These are phyloP conservation scores for Saccharomyces kudriavzevii DNA, from an alignment of 805 yeast species.

Conservation along the genomic window DNA sequence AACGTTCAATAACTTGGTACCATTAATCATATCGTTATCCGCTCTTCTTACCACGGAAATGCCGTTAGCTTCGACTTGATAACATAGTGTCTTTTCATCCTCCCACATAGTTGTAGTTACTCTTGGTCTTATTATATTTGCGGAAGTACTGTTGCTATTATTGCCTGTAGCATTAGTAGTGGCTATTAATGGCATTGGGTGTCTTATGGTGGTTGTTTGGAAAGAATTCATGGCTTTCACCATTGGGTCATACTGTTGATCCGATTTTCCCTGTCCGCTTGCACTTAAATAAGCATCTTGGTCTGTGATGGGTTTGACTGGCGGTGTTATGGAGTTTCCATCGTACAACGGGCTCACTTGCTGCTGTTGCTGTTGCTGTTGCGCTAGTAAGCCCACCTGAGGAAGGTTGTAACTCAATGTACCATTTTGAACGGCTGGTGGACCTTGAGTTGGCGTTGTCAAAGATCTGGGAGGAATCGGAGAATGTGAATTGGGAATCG, in stretches of 20 bases:
- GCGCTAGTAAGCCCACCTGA: neutral
- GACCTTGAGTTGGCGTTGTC: neutral
- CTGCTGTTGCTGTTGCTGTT: conserved; percentile 1
- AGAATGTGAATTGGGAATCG: neutral
- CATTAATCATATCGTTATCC: conserved; percentile 78
- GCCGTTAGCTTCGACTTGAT: conserved; percentile 77
- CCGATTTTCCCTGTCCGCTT: neutral
- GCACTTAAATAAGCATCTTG: neutral
- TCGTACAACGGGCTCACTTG: conserved; percentile 1
- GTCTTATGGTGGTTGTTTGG: neutral
- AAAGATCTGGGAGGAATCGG: neutral
- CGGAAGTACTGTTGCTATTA: neutral
- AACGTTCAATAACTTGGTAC: conserved; percentile 73
- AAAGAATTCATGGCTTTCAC: neutral
- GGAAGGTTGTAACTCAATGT: neutral
- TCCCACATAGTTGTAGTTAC: conserved; percentile 89
- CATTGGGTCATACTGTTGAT: neutral
- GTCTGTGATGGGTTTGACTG: neutral
- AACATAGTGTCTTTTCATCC: conserved; percentile 76
- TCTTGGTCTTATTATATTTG: conserved; percentile 36
- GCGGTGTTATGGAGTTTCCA: neutral
- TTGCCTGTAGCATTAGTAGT: neutral
- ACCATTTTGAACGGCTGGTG: neutral
- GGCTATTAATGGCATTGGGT: neutral
- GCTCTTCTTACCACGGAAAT: conserved; percentile 77